Conservation (phyloP, 352 stramenopile genomes). For the Globisporangium barbulae region DNA sequence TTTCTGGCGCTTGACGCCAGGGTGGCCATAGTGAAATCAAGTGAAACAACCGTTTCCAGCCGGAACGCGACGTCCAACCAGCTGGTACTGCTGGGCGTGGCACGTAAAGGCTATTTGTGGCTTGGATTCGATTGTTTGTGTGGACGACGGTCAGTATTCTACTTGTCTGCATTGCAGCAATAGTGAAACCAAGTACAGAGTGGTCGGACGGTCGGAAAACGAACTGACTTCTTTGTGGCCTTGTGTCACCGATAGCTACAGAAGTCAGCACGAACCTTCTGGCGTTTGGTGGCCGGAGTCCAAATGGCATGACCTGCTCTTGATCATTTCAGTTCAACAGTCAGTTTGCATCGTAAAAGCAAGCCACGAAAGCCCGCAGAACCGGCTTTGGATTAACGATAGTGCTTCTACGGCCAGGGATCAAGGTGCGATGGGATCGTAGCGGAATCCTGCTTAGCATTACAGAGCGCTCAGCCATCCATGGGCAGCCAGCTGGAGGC, state of each 20-base stretch:
- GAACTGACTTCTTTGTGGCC: not conserved
- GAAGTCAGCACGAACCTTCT: slow-evolving; percentile 1
- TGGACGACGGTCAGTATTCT: not conserved
- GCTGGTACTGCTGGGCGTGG: slow-evolving; percentile 1
- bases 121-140: not conserved
- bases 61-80: slow-evolving; percentile 4
- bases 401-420: not conserved
- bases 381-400: not conserved
- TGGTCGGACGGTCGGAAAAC: slow-evolving; percentile 1
- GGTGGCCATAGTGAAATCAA: slow-evolving; percentile 3
- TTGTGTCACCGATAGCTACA: not conserved
- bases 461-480: not conserved
- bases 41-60: not conserved
- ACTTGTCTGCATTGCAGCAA: not conserved
- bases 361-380: not conserved
- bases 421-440: not conserved
- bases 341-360: slow-evolving; percentile 7
- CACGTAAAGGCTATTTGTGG: slow-evolving; percentile 12
- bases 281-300: not conserved
- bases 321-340: not conserved
- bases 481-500: not conserved
- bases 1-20: not conserved
- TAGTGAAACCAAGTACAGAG: slow-evolving; percentile 3
- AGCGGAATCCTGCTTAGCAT: not conserved
- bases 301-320: not conserved